phyloP scores from a whole-genome alignment of 2,329 filamentous ascomycete species.

The Aspergillus quadrilineatus region DNA sequence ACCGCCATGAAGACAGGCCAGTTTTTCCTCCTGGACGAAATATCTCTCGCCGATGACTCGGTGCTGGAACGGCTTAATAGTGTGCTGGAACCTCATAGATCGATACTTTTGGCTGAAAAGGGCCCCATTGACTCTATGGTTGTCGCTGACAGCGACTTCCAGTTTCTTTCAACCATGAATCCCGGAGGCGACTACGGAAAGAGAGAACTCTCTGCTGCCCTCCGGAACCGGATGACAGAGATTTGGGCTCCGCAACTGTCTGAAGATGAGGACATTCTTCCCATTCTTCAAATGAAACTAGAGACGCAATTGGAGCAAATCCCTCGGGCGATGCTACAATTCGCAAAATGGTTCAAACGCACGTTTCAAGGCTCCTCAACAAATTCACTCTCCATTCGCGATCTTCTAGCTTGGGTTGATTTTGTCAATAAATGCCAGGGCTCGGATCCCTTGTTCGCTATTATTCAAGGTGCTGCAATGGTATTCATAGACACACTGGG shows the following conservation, averaged over 20 bases:
- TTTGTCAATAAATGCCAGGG: slow-evolving; percentile 73
- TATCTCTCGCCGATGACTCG: slow-evolving; percentile 95
- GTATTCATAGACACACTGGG: slow-evolving; percentile 95
- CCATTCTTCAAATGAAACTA: slow-evolving; percentile 81
- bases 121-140: slow-evolving; percentile 81
- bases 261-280: slow-evolving; percentile 77
- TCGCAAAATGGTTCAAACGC: slow-evolving; percentile 88
- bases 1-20: slow-evolving; percentile 88
- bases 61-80: slow-evolving; percentile 95
- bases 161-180: slow-evolving; percentile 99
- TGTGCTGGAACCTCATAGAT: slow-evolving; percentile 84
- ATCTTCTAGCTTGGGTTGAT: slow-evolving; percentile 88
- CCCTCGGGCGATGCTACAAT: slow-evolving; percentile 72
- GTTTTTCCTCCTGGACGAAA: slow-evolving; percentile 94
- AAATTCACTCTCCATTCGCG: slow-evolving; percentile 82
- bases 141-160: slow-evolving; percentile 73
- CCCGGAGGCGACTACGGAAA: slow-evolving; percentile 98
- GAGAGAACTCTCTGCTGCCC: slow-evolving; percentile 88
- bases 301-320: slow-evolving; percentile 54
- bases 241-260: slow-evolving; percentile 95
- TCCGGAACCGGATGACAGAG: slow-evolving; percentile 96
- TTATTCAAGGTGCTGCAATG: slow-evolving; percentile 86
- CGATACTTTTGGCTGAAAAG: slow-evolving; percentile 89
- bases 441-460: slow-evolving; percentile 49
- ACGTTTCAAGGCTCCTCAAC: slow-evolving; percentile 73